A percentile compares a stretch with the other conserved stretches of the same genome.
Conservation (phyloP, 2,329 filamentous ascomycete species). For the Thelonectria blattea region DNA sequence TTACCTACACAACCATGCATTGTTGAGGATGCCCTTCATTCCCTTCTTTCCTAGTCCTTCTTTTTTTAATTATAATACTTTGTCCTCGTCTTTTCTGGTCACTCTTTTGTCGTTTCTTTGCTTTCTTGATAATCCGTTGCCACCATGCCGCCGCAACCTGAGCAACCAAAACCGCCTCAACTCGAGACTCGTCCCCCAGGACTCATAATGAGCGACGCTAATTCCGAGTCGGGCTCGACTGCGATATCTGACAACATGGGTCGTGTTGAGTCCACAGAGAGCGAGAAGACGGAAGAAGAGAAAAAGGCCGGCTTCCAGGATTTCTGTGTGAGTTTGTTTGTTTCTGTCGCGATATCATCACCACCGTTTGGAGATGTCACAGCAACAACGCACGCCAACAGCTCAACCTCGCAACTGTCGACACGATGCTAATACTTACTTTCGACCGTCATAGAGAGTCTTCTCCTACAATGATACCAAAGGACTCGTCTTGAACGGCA, state of each 20-base stretch:
- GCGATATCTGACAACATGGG: slow-evolving; percentile 7
- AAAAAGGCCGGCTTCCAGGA: slow-evolving; percentile 36
- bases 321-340: slow-evolving; percentile 30
- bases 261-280: neutral
- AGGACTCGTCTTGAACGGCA: slow-evolving; percentile 46
- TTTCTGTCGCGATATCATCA: neutral
- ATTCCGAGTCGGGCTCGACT: slow-evolving; percentile 1
- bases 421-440: neutral
- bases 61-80: too few species aligned
- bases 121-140: neutral
- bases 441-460: slow-evolving; percentile 38
- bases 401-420: neutral
- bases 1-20: neutral
- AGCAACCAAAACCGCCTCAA: neutral
- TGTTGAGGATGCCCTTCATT: too few species aligned
- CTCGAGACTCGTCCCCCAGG: neutral
- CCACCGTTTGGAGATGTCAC: neutral
- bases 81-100: too few species aligned
- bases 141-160: neutral
- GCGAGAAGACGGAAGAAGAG: slow-evolving; percentile 15
- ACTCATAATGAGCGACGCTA: neutral
- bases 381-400: neutral
- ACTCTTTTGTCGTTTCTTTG: too few species aligned
- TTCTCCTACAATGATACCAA: slow-evolving; percentile 47
- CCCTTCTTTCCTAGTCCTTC: too few species aligned